phyloP scores from a whole-genome alignment of 2,329 filamentous ascomycete species.

The Cryphonectria naterciae region DNA sequence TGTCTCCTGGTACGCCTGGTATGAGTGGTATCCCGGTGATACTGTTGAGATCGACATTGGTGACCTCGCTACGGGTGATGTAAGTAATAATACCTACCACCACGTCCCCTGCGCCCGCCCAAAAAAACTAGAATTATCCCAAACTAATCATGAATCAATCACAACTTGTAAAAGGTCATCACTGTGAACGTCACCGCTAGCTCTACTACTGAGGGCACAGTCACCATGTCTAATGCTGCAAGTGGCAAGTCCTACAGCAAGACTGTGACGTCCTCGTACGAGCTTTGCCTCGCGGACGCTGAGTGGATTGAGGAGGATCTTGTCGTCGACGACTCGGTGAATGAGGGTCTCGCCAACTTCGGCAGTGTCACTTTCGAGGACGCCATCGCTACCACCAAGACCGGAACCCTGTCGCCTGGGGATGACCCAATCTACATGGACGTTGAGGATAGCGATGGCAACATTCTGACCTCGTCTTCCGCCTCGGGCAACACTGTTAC shows the following conservation, averaged over 20 bases:
- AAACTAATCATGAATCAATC: neutral
- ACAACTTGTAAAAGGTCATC: slow-evolving; percentile 20
- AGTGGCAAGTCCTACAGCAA: slow-evolving; percentile 25
- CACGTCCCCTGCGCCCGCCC: neutral
- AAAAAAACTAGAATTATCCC: neutral
- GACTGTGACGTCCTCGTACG: slow-evolving; percentile 24
- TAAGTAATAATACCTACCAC: neutral
- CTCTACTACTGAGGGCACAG: slow-evolving; percentile 20
- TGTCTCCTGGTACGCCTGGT: slow-evolving; percentile 51
- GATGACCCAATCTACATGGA: slow-evolving; percentile 46
- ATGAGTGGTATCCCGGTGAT: slow-evolving; percentile 57
- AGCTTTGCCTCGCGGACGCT: slow-evolving; percentile 20
- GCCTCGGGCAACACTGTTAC: slow-evolving; percentile 16
- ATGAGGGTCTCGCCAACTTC: slow-evolving; percentile 50
- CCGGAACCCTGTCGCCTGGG: slow-evolving; percentile 37
- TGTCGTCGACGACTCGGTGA: slow-evolving; percentile 38
- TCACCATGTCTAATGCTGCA: slow-evolving; percentile 24
- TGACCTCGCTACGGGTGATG: slow-evolving; percentile 26
- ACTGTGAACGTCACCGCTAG: slow-evolving; percentile 28
- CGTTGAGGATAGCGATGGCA: slow-evolving; percentile 41
- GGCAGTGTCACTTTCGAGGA: slow-evolving; percentile 47
- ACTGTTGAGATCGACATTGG: slow-evolving; percentile 35
- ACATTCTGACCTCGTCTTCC: slow-evolving; percentile 21
- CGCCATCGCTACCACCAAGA: slow-evolving; percentile 40
- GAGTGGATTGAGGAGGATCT: slow-evolving; percentile 30